Conservation (phyloP, 1,284 basidiomycete species). For the Puccinia novopanici region DNA sequence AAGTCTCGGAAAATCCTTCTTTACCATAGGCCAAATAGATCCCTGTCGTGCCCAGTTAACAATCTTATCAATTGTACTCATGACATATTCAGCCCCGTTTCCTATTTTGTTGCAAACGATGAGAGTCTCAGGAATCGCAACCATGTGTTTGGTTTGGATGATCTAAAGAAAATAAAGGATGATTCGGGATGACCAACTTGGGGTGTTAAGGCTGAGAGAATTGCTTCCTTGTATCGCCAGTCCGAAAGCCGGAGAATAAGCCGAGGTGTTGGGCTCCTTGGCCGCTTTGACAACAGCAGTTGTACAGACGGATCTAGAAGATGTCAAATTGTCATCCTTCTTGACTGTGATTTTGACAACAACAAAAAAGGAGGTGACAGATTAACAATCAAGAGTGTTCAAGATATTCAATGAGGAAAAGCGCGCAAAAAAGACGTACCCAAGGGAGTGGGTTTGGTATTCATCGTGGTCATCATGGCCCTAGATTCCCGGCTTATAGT, state of each 20-base stretch:
- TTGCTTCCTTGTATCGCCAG: constrained; percentile 75
- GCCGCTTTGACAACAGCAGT: constrained; percentile 18
- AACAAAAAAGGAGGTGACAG: not conserved
- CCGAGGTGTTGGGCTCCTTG: constrained; percentile 30
- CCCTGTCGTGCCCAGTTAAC: constrained; percentile 97
- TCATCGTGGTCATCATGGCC: constrained; percentile 16
- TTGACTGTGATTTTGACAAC: not conserved
- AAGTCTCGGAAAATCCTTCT: constrained; percentile 56
- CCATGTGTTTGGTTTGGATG: not conserved
- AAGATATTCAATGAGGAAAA: not conserved
- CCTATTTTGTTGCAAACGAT: constrained; percentile 24
- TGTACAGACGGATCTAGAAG: constrained; percentile 25
- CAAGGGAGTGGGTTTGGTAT: not conserved
- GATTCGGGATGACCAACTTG: constrained; percentile 57
- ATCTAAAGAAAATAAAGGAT: not conserved
- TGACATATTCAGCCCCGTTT: constrained; percentile 77
- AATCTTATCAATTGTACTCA: constrained; percentile 93
- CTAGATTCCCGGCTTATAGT: not conserved
- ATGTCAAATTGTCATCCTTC: not conserved
- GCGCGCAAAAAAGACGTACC: not conserved
- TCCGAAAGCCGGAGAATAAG: constrained; percentile 46
- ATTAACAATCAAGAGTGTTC: not conserved
- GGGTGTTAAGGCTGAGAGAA: constrained; percentile 81
- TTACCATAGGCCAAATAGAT: constrained; percentile 99
- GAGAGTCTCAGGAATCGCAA: not conserved